These are phyloP conservation scores for Giardia duodenalis DNA, from an alignment of 208 protist genomes.

Conservation along the genomic window DNA sequence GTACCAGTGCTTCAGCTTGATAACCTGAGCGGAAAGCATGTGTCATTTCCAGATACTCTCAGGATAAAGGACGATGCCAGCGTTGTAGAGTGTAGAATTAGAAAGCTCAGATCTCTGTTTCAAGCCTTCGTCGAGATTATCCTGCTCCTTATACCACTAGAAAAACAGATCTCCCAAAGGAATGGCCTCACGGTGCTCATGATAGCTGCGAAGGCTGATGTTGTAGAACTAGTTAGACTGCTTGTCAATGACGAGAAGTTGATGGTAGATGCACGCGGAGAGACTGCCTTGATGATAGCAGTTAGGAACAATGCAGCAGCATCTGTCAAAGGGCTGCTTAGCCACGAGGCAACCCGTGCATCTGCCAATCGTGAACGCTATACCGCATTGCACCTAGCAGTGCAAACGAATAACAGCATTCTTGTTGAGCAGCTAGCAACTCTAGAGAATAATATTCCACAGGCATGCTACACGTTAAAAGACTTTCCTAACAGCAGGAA, in stretches of 20 bases:
- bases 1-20: too few species aligned
- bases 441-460: too few species aligned
- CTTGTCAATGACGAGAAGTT: neutral
- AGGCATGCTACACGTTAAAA: too few species aligned
- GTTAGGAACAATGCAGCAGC: neutral
- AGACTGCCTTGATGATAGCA: neutral
- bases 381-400: neutral
- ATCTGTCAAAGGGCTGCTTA: neutral
- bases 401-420: too few species aligned
- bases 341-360: neutral
- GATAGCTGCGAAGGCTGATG: neutral
- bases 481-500: too few species aligned
- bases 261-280: neutral
- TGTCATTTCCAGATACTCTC: too few species aligned
- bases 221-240: neutral
- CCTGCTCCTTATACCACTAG: neutral
- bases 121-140: too few species aligned
- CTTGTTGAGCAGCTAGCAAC: too few species aligned
- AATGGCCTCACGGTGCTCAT: neutral
- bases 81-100: too few species aligned
- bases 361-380: neutral
- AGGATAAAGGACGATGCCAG: too few species aligned
- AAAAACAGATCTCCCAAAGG: neutral
- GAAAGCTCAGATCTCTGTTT: too few species aligned
- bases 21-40: too few species aligned